Conservation (phyloP, 1,284 basidiomycete genomes). For the Trichosporon coremiiforme region DNA sequence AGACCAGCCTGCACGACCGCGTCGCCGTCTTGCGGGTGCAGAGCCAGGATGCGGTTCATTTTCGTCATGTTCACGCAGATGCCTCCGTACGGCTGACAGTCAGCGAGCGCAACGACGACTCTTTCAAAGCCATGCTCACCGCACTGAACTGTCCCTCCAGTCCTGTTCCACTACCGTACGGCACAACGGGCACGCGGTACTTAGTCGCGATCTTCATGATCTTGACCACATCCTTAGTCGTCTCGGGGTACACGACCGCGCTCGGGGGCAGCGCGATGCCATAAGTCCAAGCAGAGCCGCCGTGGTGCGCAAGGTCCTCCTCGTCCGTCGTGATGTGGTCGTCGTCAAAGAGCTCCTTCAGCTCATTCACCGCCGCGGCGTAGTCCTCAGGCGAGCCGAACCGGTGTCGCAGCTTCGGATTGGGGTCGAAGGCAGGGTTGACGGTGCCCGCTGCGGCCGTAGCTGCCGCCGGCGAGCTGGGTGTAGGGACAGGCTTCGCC, state of each 20-base stretch:
- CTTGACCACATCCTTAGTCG: slow-evolving; percentile 44
- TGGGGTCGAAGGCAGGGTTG: slow-evolving; percentile 14
- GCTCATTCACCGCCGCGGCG: slow-evolving; percentile 23
- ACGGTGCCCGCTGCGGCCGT: not conserved
- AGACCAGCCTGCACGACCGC: slow-evolving; percentile 76
- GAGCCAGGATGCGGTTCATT: slow-evolving; percentile 77
- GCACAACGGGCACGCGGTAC: slow-evolving; percentile 45
- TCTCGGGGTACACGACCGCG: slow-evolving; percentile 38
- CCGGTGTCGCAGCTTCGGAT: slow-evolving; percentile 1
- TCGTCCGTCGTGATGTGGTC: slow-evolving; percentile 27
- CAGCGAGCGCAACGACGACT: not conserved
- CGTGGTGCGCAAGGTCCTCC: slow-evolving; percentile 25
- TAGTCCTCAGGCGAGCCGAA: slow-evolving; percentile 28
- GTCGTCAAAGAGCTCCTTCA: slow-evolving; percentile 19
- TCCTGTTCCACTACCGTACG: slow-evolving; percentile 47
- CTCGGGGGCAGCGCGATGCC: slow-evolving; percentile 27
- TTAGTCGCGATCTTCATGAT: slow-evolving; percentile 44
- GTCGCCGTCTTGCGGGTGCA: slow-evolving; percentile 70
- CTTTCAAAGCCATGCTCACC: slow-evolving; percentile 20
- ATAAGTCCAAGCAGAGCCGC: slow-evolving; percentile 23
- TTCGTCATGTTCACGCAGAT: slow-evolving; percentile 77
- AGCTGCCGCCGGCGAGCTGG: not conserved
- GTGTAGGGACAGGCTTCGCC: not conserved
- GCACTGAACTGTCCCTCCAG: slow-evolving; percentile 45
- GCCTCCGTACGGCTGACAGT: slow-evolving; percentile 60